Evolutionary conservation across 768 basidiomycete species (phyloP).

Genomic region (Pleurotus giganteus): DNA sequence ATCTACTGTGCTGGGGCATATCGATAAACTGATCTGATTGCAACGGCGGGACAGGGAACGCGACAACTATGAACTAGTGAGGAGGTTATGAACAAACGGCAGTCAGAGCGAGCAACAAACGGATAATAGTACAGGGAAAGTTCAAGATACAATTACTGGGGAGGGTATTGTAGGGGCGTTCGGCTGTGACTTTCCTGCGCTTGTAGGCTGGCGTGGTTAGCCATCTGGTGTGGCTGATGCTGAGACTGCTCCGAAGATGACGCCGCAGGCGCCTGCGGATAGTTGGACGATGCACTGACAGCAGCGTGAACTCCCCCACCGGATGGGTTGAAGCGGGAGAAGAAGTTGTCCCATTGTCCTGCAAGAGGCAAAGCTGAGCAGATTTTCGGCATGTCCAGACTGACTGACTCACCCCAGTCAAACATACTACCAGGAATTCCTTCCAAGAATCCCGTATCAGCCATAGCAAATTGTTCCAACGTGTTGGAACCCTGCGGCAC

Average conservation of each 20-base stretch:
- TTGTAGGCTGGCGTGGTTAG: constrained; percentile 1
- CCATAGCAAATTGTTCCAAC: constrained; percentile 63
- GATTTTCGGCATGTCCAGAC: constrained; percentile 1
- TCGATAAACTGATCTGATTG: constrained; percentile 11
- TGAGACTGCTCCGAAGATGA: neutral
- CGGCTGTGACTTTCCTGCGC: constrained; percentile 3
- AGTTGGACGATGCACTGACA: neutral
- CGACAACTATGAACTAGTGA: constrained; percentile 7
- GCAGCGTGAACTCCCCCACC: constrained; percentile 25
- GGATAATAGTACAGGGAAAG: constrained; percentile 6
- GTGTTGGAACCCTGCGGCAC: constrained; percentile 51
- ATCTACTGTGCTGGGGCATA: neutral
- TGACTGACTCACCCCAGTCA: constrained; percentile 65
- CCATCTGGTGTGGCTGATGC: constrained; percentile 1
- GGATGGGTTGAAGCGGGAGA: constrained; percentile 50
- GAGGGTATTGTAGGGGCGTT: constrained; percentile 9
- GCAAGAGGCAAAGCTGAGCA: constrained; percentile 4
- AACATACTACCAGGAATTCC: constrained; percentile 85
- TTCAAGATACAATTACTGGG: constrained; percentile 1
- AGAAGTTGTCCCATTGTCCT: constrained; percentile 87
- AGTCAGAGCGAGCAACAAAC: constrained; percentile 2
- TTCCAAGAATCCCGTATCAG: constrained; percentile 69
- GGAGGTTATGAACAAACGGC: constrained; percentile 5
- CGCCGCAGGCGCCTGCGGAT: neutral
- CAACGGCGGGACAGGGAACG: constrained; percentile 6